Conservation (phyloP, 768 basidiomycete genomes). For the Dentipellis fragilis region DNA sequence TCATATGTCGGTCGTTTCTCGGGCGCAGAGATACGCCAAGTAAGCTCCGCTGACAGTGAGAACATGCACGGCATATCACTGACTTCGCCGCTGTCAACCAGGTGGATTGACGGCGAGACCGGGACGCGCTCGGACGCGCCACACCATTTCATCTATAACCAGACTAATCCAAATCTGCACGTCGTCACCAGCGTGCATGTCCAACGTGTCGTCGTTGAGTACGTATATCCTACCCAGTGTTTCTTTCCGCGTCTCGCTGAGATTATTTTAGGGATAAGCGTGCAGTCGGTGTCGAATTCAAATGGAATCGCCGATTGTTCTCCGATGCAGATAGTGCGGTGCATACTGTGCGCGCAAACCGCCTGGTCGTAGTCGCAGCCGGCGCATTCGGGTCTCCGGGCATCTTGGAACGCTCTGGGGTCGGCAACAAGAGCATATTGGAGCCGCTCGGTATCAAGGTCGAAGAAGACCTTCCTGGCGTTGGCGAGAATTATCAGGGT, state of each 20-base stretch:
- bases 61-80: not conserved
- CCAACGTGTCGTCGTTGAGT: constrained; percentile 28
- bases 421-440: constrained; percentile 25
- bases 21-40: constrained; percentile 46
- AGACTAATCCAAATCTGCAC: constrained; percentile 23
- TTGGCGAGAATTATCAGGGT: constrained; percentile 35
- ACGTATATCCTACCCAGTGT: not conserved
- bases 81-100: constrained; percentile 16
- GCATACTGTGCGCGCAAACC: constrained; percentile 19
- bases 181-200: constrained; percentile 24
- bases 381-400: constrained; percentile 35
- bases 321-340: constrained; percentile 7
- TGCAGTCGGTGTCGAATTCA: constrained; percentile 29
- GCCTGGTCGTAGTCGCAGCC: constrained; percentile 28
- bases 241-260: not conserved
- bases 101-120: constrained; percentile 41
- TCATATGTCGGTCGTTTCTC: not conserved
- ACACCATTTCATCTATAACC: constrained; percentile 27
- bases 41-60: constrained; percentile 15
- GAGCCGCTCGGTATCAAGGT: constrained; percentile 19
- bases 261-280: constrained; percentile 7
- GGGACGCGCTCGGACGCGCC: constrained; percentile 50
- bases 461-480: constrained; percentile 29
- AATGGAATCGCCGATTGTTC: constrained; percentile 17
- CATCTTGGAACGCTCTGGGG: constrained; percentile 45